These are phyloP conservation scores for Fusarium buxicola DNA, from an alignment of 2,329 filamentous ascomycete genomes.

Conservation along the genomic window DNA sequence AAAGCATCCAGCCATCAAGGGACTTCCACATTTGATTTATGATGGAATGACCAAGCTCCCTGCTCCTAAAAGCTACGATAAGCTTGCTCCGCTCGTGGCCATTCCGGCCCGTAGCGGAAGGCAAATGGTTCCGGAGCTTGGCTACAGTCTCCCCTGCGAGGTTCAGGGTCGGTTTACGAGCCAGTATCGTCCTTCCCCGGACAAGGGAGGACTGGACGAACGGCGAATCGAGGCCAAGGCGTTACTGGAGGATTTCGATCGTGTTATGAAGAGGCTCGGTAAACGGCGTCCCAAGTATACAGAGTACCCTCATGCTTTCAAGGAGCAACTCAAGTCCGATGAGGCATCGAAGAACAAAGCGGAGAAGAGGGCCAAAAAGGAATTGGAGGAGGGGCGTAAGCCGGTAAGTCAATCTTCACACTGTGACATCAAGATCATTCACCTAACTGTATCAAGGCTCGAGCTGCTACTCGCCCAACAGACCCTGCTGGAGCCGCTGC, in stretches of 20 bases:
- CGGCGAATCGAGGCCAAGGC: conserved; percentile 54
- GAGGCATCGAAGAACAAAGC: conserved; percentile 60
- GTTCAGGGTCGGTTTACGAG: conserved; percentile 57
- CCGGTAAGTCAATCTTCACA: conserved; percentile 48
- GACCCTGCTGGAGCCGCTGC: conserved; percentile 61
- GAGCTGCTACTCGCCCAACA: conserved; percentile 57
- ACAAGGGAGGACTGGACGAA: conserved; percentile 56
- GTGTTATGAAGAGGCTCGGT: conserved; percentile 55
- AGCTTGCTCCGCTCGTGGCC: conserved; percentile 57
- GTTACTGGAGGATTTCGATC: conserved; percentile 56
- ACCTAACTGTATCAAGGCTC: conserved; percentile 47
- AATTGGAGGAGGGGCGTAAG: conserved; percentile 55
- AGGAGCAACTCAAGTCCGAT: conserved; percentile 60
- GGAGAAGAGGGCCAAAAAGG: conserved; percentile 59
- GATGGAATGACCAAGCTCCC: conserved; percentile 56
- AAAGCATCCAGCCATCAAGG: conserved; percentile 54
- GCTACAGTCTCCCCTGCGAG: conserved; percentile 56
- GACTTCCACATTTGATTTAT: conserved; percentile 53
- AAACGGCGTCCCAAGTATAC: conserved; percentile 60
- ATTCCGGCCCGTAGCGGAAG: conserved; percentile 54
- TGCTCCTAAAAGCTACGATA: conserved; percentile 59
- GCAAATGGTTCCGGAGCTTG: conserved; percentile 54
- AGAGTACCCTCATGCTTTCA: conserved; percentile 60
- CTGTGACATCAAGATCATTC: background rate
- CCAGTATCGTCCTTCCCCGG: conserved; percentile 55